Evolutionary conservation across 805 yeast species (phyloP).

Genomic region (Saturnispora mendoncae): DNA sequence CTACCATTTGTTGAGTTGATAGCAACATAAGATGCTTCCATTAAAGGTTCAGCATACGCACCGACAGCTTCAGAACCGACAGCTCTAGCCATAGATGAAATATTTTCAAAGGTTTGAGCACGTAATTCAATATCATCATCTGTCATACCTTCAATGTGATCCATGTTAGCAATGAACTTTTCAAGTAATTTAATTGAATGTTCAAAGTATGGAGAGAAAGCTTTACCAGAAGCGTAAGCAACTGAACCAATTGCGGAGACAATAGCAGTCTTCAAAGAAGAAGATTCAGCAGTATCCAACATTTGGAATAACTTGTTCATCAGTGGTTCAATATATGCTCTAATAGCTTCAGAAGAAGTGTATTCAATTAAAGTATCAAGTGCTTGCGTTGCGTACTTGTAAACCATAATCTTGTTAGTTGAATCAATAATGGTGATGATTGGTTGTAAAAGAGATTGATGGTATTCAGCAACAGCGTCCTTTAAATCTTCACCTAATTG

Average conservation of each 20-base stretch:
- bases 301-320: constrained; percentile 83
- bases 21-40: constrained; percentile 77
- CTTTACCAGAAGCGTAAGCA: constrained; percentile 88
- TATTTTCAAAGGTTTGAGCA: constrained; percentile 86
- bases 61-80: constrained; percentile 88
- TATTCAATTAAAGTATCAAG: constrained; percentile 88
- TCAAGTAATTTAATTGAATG: constrained; percentile 73
- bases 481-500: constrained; percentile 78
- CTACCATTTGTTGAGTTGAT: constrained; percentile 71
- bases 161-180: constrained; percentile 63
- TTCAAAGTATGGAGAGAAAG: constrained; percentile 78
- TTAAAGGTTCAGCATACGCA: constrained; percentile 77
- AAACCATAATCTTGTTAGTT: constrained; percentile 73
- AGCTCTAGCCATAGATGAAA: constrained; percentile 92
- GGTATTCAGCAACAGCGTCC: constrained; percentile 76
- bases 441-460: constrained; percentile 73
- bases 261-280: constrained; percentile 68
- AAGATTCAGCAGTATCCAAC: constrained; percentile 66
- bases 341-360: constrained; percentile 79
- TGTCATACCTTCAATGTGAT: constrained; percentile 63
- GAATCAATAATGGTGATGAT: constrained; percentile 81
- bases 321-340: constrained; percentile 72
- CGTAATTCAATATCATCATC: constrained; percentile 88
- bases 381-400: constrained; percentile 85
- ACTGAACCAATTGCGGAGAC: constrained; percentile 97